Evolutionary conservation across 1,284 basidiomycete genomes (phyloP), one percentile per base, ranked within the genome.

Genomic region (Ceratobasidium sp.): DNA sequence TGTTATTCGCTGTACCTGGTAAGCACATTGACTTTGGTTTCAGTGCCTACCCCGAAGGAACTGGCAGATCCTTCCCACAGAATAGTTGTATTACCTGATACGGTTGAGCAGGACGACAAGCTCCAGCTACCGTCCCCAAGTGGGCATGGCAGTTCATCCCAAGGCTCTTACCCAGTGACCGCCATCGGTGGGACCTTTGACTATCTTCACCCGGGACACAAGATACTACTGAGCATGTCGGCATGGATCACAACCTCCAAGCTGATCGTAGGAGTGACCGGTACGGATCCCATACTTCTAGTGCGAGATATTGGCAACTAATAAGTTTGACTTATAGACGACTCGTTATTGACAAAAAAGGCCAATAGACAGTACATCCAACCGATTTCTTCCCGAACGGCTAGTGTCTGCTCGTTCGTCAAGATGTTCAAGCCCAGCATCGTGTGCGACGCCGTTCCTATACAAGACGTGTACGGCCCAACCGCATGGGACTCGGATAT

Each of bases 171-270:
- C 76, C 86, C 85, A 8, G 86, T 94, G 64, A 89, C 91, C 35
- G 90, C 88, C 82, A 80, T 92, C 10, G 93, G 93, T 35, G 93
- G 93, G 12, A 99, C 97, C 0, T 99, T 99, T 84, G 97, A 99
- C 85, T 98, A 99, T 83, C 89, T 99, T 20, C 97, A 99, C 83
- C 92, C 96, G 1, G 97, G 97, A 0, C 97, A 99, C 88, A 99
- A 99, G 86, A 97, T 99, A 78, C 89, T 99, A 50, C 89, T 99
- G 5, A 95, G 95, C 81, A 96, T 98, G 90, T 93, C 91, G 8
- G 91, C 94, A 1, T 96, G 94, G 88, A 90, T 98, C 78, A 88
- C 96, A 0, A 85, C 86, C 64, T 85, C 89, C 80, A 96, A 95
- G 83, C 85, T 99, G 82, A 95, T 99, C 80, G 91, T 98, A 75